These are phyloP conservation scores for Lipomyces orientalis DNA, from an alignment of 805 yeast species.

Conservation along the genomic window DNA sequence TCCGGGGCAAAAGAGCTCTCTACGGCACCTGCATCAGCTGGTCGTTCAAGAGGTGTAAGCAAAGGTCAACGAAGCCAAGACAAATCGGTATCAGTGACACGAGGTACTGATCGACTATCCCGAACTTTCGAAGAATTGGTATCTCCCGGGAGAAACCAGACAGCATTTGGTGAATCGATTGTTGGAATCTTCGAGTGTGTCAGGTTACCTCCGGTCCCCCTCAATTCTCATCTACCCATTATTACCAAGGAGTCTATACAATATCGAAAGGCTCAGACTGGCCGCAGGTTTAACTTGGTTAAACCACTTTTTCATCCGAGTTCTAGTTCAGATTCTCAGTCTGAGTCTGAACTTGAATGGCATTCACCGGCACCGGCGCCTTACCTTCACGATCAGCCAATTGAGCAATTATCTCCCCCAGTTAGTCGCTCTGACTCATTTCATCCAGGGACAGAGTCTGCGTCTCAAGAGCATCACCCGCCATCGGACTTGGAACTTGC, in stretches of 20 bases:
- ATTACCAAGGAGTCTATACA: background rate
- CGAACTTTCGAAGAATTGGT: background rate
- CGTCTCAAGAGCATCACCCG: background rate
- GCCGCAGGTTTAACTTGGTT: background rate
- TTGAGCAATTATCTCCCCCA: background rate
- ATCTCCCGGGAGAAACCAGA: background rate
- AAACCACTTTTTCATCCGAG: background rate
- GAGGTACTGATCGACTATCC: background rate
- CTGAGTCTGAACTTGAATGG: background rate
- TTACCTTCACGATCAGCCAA: background rate
- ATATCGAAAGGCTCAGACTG: background rate
- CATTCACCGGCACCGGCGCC: background rate
- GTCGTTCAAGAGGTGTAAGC: background rate
- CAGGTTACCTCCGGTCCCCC: background rate
- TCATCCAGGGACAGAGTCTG: background rate
- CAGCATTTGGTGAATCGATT: slow-evolving; percentile 1
- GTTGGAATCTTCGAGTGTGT: background rate
- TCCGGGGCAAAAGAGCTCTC: background rate
- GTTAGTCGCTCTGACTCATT: background rate
- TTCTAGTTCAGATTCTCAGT: background rate
- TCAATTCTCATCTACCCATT: background rate
- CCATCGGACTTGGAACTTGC: background rate
- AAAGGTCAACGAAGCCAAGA: background rate
- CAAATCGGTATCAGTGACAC: background rate
- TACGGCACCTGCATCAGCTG: background rate